Conservation (phyloP, 116 monocot species). For the Cymodocea nodosa region DNA sequence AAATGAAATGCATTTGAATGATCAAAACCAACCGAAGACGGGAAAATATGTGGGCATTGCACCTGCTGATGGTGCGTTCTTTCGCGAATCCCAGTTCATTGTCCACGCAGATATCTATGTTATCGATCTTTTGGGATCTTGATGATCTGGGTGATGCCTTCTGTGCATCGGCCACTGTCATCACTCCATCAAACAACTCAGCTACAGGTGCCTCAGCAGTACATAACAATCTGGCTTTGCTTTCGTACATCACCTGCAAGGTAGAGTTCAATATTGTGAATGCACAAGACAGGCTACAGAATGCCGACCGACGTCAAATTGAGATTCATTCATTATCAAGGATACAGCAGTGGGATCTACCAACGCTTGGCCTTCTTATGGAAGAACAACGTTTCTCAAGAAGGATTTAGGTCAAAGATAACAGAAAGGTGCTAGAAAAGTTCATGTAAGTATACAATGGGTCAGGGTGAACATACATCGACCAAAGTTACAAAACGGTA, state of each 20-base stretch:
- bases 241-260: constrained; percentile 95
- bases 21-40: neutral
- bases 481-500: constrained; percentile 90
- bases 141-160: constrained; percentile 76
- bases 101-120: constrained; percentile 78
- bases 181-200: constrained; percentile 60
- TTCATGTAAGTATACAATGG: neutral
- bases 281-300: too few relatives aligned
- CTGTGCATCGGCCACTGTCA: constrained; percentile 68
- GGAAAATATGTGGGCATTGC: neutral
- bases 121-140: constrained; percentile 51
- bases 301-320: too few relatives aligned
- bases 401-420: too few relatives aligned
- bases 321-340: too few relatives aligned
- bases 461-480: constrained; percentile 37
- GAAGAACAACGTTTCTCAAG: too few relatives aligned
- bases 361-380: too few relatives aligned
- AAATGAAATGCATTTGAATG: neutral
- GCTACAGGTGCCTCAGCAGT: constrained; percentile 61
- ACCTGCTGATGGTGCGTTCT: constrained; percentile 96
- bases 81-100: constrained; percentile 94
- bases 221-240: constrained; percentile 61
- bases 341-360: too few relatives aligned
- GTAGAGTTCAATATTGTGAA: neutral
- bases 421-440: too few relatives aligned